Base-by-base conservation (phyloP, 345 rosid genomes). In the Firmiana major region DNA sequence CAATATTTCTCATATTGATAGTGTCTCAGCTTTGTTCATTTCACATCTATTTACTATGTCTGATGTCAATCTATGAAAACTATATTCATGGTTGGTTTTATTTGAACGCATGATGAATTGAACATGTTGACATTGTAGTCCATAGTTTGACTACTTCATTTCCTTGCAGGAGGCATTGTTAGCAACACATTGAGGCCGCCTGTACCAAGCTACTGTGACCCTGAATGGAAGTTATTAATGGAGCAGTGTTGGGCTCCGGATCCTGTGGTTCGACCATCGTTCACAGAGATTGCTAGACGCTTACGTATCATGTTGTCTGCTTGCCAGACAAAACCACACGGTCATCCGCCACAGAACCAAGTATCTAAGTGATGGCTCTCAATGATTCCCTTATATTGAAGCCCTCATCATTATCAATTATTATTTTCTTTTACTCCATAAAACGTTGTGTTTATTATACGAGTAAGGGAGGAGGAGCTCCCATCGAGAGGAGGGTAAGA, bases 211-310 rank as follows among this genome's bases (percentile, higher is more conserved):
- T 76, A 64, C 81, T 93, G 97, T 40, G 97, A 93, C 78, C 81
- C 84, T 0, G 97, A 93, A 11, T 93, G 97, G 96, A 90, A 87
- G 83, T 78, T 89, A 72, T 80, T 93, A 71, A 93, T 93, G 94
- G 97, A 93, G 80, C 92, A 89, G 79, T 93, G 97, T 46, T 93
- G 97, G 97, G 92, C 97, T 28, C 97, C 97, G 26, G 91, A 91
- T 79, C 97, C 97, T 19, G 79, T 81, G 49, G 88, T 70, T 70
- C 90, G 97, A 42, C 97, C 96, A 40, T 84, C 93, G 28, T 93
- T 93, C 85, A 90, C 97, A 2, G 96, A 93, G 85, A 88, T 93
- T 42, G 90, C 96, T 11, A 78, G 88, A 54, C 88, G 90, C 7
- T 80, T 93, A 75, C 90, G 97, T 4, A 80, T 83, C 70, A 91